Percentiles rank a stretch among this genome's conserved stretches.
Conservation (phyloP, 2,329 filamentous ascomycete species). For the Sordariomycetes sp. region DNA sequence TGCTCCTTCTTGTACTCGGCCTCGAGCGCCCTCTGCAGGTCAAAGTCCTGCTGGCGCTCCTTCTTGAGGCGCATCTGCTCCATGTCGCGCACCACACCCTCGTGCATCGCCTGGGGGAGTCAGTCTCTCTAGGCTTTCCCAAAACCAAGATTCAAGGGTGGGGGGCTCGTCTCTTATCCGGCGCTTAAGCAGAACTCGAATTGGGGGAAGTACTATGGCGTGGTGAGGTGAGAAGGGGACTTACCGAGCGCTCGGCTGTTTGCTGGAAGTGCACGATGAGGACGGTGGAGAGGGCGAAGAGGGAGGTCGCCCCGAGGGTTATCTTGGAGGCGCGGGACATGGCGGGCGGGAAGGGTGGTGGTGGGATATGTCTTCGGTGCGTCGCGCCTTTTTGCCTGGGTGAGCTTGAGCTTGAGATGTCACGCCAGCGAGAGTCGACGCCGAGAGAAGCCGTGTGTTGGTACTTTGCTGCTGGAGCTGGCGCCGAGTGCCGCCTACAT, state of each 20-base stretch:
- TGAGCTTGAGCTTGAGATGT: background rate
- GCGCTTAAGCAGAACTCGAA: too few species aligned
- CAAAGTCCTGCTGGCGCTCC: constrained; percentile 89
- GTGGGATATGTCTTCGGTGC: too few species aligned
- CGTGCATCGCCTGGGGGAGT: constrained; percentile 71
- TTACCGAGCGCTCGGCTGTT: constrained; percentile 68
- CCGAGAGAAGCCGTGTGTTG: background rate
- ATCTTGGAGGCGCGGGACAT: constrained; percentile 92
- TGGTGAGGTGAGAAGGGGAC: constrained; percentile 16
- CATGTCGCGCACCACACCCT: constrained; percentile 87
- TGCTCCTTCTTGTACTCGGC: constrained; percentile 86
- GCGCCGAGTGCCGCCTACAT: background rate
- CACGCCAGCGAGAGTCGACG: background rate
- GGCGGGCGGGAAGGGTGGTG: background rate
- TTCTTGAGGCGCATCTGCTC: constrained; percentile 85
- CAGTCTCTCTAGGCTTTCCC: background rate
- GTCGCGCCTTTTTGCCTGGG: background rate
- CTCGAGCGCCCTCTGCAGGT: constrained; percentile 78
- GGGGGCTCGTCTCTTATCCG: too few species aligned
- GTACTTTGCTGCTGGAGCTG: too few species aligned
- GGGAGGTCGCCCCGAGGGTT: constrained; percentile 67
- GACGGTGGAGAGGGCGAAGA: constrained; percentile 68
- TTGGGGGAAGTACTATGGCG: too few species aligned
- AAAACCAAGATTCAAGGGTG: background rate
- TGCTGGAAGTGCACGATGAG: constrained; percentile 85